Evolutionary conservation across 2,329 filamentous ascomycete genomes (phyloP), one percentile per base, ranked within the genome.

Genomic region (Cadophora sp.): DNA sequence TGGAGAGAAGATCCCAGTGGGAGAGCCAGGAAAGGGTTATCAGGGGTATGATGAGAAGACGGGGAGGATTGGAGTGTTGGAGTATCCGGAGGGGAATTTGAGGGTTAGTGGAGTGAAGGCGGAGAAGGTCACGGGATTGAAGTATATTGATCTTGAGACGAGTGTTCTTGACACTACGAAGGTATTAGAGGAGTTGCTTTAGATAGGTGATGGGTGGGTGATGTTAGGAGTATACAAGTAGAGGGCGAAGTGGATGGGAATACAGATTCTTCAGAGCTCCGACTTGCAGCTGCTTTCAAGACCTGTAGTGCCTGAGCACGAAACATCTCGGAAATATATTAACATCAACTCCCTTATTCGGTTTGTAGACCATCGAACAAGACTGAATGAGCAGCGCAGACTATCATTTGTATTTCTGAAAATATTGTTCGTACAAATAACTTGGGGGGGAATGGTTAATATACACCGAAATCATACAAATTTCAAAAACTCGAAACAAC

Each of bases 1-100:
- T 56, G 66, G 51, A 5, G 71, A 71, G 16, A 76, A 79, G 39
- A 82, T 83, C 45, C 24, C 73, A 3, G 66, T 77, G 53, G 81
- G 81, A 0, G 74, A 68, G 18, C 80, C 79, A 0, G 81, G 81
- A 0, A 68, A 79, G 70, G 81, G 80, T 1, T 83, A 83, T 72
- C 43, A 63, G 0, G 74, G 74, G 7, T 75, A 69, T 50, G 47
- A 76, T 61, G 69, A 68, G 41, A 64, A 69, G 22, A 74, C 66
- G 8, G 73, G 68, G 5, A 67, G 62, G 45, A 71, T 71, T 41
- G 56, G 67, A 8, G 47, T 48, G 7, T 51, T 77, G 18, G 36
- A 59, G 7, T 68, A 55, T 65, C 47, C 59, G 9, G 53, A 66
- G 4, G 72, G 66, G 2, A 73, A 66, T 18, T 68, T 72, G 48